phyloP scores from a whole-genome alignment of 2,329 filamentous ascomycete species.

The Penicillium sp. region DNA sequence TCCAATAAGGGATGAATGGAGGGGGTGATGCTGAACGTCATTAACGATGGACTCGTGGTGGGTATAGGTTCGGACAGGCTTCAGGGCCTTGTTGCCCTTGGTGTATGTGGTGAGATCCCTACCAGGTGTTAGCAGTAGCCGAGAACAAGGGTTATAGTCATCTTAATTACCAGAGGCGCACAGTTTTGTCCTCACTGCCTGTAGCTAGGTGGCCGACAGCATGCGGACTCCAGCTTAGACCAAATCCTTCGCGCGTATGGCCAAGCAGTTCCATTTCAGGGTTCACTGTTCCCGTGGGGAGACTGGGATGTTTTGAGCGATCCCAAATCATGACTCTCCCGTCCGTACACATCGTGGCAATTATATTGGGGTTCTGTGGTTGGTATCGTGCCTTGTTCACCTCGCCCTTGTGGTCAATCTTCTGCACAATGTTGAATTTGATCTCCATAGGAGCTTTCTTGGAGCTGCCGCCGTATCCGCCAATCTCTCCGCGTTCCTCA shows the following conservation, averaged over 20 bases:
- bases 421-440: constrained; percentile 91
- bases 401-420: constrained; percentile 94
- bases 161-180: constrained; percentile 75
- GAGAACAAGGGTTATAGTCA: background rate
- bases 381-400: constrained; percentile 99
- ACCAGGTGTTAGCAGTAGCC: constrained; percentile 14
- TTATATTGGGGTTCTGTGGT: constrained; percentile 95
- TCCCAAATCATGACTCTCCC: constrained; percentile 92
- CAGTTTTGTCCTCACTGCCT: constrained; percentile 89
- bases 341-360: constrained; percentile 89
- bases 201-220: constrained; percentile 81
- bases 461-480: constrained; percentile 77
- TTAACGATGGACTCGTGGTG: constrained; percentile 93
- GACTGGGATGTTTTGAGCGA: constrained; percentile 86
- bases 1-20: constrained; percentile 82
- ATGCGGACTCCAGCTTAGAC: constrained; percentile 89
- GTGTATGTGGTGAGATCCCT: constrained; percentile 82
- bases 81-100: constrained; percentile 70
- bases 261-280: constrained; percentile 85
- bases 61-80: constrained; percentile 75
- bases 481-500: constrained; percentile 89
- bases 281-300: constrained; percentile 74
- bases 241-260: constrained; percentile 88
- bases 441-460: constrained; percentile 73
- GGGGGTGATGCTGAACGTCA: constrained; percentile 93